phyloP scores from a whole-genome alignment of 2,329 filamentous ascomycete species.

The Exophiala spinifera region DNA sequence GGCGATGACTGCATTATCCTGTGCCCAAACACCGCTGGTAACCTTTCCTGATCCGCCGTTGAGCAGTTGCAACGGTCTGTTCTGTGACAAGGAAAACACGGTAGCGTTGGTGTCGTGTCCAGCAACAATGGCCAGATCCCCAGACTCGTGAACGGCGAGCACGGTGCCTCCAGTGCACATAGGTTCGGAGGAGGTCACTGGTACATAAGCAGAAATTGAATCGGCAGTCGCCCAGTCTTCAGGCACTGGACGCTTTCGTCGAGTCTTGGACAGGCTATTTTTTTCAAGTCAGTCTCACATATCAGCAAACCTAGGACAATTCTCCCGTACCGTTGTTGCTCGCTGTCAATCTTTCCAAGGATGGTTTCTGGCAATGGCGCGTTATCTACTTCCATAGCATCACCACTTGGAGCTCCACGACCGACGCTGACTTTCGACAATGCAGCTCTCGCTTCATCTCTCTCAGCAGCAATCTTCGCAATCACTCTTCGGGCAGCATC shows the following conservation, averaged over 20 bases:
- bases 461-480: conserved; percentile 81
- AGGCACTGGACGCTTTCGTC: conserved; percentile 84
- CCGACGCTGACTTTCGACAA: conserved; percentile 80
- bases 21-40: conserved; percentile 59
- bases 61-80: conserved; percentile 65
- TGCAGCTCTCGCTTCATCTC: conserved; percentile 87
- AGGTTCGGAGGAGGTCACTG: conserved; percentile 53
- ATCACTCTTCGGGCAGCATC: conserved; percentile 97
- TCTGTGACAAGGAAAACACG: conserved; percentile 73
- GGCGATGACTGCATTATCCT: conserved; percentile 66
- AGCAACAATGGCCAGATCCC: conserved; percentile 68
- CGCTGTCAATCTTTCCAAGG: conserved; percentile 70
- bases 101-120: conserved; percentile 72
- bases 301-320: neutral
- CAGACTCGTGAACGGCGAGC: conserved; percentile 57
- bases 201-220: conserved; percentile 60
- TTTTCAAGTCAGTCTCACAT: conserved; percentile 17
- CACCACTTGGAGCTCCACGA: conserved; percentile 53
- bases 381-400: conserved; percentile 90
- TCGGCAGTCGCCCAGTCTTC: conserved; percentile 79
- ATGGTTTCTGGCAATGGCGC: conserved; percentile 71
- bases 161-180: conserved; percentile 58
- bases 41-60: conserved; percentile 56
- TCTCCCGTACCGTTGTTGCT: conserved; percentile 67
- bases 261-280: conserved; percentile 74